phyloP scores from a whole-genome alignment of 2,329 filamentous ascomycete species.

The Phyllosticta paracitricarpa region DNA sequence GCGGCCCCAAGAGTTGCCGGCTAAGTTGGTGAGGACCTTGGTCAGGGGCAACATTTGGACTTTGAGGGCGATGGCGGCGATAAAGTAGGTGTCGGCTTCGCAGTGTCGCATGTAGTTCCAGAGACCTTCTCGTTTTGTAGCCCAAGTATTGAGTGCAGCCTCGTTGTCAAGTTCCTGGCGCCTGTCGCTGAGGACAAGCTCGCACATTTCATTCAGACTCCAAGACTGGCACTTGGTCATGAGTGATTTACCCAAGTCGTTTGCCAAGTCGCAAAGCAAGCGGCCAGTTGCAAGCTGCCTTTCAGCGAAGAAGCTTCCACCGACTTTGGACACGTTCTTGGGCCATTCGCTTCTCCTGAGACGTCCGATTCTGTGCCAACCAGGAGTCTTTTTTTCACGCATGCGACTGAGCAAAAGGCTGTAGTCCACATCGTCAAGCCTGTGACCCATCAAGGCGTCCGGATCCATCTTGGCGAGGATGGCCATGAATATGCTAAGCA shows the following conservation, averaged over 20 bases:
- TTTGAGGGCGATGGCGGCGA: conserved; percentile 78
- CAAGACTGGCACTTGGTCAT: conserved; percentile 98
- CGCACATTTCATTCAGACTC: conserved; percentile 97
- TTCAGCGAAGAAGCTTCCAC: conserved; percentile 87
- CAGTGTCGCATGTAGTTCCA: conserved; percentile 92
- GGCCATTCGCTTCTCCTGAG: conserved; percentile 81
- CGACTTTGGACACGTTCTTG: conserved; percentile 70
- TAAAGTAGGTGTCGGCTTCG: conserved; percentile 91
- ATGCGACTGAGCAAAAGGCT: conserved; percentile 80
- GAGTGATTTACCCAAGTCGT: conserved; percentile 91
- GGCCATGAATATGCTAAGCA: conserved; percentile 81
- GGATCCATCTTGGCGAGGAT: conserved; percentile 82
- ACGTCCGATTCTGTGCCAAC: conserved; percentile 89
- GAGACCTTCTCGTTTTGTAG: conserved; percentile 69
- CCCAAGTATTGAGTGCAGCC: conserved; percentile 76
- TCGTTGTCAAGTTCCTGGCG: conserved; percentile 86
- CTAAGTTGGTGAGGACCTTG: conserved; percentile 90
- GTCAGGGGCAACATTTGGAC: conserved; percentile 89
- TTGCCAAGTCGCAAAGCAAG: conserved; percentile 84
- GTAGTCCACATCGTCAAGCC: conserved; percentile 95
- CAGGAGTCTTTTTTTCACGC: conserved; percentile 80
- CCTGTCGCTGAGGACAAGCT: conserved; percentile 67
- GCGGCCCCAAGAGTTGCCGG: conserved; percentile 95
- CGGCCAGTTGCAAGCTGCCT: conserved; percentile 81
- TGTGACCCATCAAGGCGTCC: conserved; percentile 87